These are phyloP conservation scores for Botrytis byssoidea DNA, from an alignment of 2,329 filamentous ascomycete genomes.

Conservation along the genomic window DNA sequence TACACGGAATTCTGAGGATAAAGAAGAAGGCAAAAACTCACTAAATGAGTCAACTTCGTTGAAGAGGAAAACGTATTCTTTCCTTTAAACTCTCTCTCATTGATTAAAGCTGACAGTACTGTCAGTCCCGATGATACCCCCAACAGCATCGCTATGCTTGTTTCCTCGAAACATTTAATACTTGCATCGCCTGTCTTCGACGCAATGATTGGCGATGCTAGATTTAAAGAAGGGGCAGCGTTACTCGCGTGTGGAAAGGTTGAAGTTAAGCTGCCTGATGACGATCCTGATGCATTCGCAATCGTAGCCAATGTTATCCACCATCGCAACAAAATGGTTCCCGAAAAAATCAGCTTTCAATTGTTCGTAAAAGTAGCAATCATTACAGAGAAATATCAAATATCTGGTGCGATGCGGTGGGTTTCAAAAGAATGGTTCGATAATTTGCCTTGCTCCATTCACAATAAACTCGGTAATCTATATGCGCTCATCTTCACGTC, in stretches of 20 bases:
- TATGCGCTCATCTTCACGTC: too few relatives aligned
- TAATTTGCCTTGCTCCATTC: too few relatives aligned
- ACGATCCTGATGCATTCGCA: constrained; percentile 3
- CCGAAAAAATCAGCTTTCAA: not conserved
- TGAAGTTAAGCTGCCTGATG: constrained; percentile 5
- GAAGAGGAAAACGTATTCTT: constrained; percentile 5
- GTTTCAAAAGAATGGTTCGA: not conserved
- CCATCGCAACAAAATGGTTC: not conserved
- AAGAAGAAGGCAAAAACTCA: too few relatives aligned
- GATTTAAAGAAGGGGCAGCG: not conserved
- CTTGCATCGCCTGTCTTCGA: constrained; percentile 16
- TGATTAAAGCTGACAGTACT: not conserved
- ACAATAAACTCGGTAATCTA: too few relatives aligned
- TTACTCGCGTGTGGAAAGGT: not conserved
- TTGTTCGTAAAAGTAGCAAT: not conserved
- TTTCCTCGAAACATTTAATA: constrained; percentile 12
- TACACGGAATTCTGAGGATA: not conserved
- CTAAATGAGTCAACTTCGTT: too few relatives aligned
- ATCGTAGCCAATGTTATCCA: not conserved
- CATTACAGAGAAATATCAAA: not conserved
- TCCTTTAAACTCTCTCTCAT: not conserved
- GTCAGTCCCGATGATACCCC: not conserved
- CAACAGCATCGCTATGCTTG: not conserved
- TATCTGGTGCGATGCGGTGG: not conserved
- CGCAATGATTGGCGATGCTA: not conserved